Percentiles rank a stretch among this genome's conserved stretches.
These are phyloP conservation scores for Ceratocystis colombiana DNA, from an alignment of 2,329 filamentous ascomycete genomes.

Conservation along the genomic window DNA sequence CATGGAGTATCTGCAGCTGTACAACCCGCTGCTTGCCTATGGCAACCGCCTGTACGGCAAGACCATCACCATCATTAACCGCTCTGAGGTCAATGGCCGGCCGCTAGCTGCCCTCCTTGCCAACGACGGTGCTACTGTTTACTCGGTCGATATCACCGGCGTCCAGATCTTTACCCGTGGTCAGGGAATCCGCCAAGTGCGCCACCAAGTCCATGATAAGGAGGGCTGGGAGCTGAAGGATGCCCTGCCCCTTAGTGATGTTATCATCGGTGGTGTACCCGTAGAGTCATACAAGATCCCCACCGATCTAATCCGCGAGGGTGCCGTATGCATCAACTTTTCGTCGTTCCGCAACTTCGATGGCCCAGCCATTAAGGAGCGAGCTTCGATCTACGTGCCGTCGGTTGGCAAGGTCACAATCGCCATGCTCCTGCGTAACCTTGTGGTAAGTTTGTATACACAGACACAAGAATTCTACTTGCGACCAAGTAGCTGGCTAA, in stretches of 20 bases:
- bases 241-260: constrained; percentile 78
- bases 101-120: constrained; percentile 86
- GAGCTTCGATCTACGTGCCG: constrained; percentile 91
- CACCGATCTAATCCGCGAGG: constrained; percentile 69
- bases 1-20: constrained; percentile 87
- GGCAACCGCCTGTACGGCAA: constrained; percentile 89
- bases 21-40: constrained; percentile 87
- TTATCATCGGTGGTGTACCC: constrained; percentile 89
- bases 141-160: constrained; percentile 85
- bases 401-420: constrained; percentile 98
- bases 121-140: constrained; percentile 91
- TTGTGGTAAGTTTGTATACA: constrained; percentile 57
- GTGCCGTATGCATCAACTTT: constrained; percentile 98
- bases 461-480: neutral
- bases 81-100: constrained; percentile 88
- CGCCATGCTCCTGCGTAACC: constrained; percentile 75
- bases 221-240: constrained; percentile 69
- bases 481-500: constrained; percentile 28
- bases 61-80: constrained; percentile 92
- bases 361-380: constrained; percentile 75
- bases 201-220: constrained; percentile 80
- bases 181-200: constrained; percentile 69
- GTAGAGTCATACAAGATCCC: constrained; percentile 83
- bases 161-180: constrained; percentile 89
- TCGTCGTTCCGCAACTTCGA: constrained; percentile 92